phyloP scores from a whole-genome alignment of 306 rosid species.

The Calophaca sinica region DNA sequence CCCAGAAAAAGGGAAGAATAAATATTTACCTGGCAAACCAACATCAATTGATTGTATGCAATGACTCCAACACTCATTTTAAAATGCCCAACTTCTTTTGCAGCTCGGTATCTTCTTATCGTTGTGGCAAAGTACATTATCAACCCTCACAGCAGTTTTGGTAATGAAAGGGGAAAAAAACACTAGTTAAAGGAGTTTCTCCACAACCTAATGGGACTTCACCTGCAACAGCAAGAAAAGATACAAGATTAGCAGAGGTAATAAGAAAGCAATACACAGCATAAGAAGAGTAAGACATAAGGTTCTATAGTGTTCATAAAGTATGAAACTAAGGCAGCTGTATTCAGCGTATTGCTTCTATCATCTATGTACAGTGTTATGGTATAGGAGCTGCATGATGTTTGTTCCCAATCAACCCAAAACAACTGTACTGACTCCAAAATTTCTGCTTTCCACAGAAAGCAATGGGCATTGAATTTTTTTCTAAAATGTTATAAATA shows the following conservation, averaged over 20 bases:
- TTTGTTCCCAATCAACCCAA: constrained; percentile 14
- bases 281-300: neutral
- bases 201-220: constrained; percentile 30
- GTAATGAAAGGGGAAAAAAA: constrained; percentile 37
- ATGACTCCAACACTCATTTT: constrained; percentile 89
- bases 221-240: constrained; percentile 52
- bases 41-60: constrained; percentile 84
- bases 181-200: constrained; percentile 40
- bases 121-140: constrained; percentile 86
- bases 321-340: constrained; percentile 5
- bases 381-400: neutral
- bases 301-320: constrained; percentile 11
- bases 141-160: constrained; percentile 58
- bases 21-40: constrained; percentile 86
- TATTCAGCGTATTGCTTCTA: constrained; percentile 15
- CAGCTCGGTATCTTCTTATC: constrained; percentile 64
- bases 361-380: neutral
- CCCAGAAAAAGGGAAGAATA: constrained; percentile 2
- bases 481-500: neutral
- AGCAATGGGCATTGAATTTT: neutral
- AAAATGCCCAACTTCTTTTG: constrained; percentile 75
- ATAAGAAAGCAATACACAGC: constrained; percentile 9
- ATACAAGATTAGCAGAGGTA: constrained; percentile 25
- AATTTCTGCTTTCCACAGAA: constrained; percentile 12
- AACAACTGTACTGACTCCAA: constrained; percentile 1